Base-by-base conservation (phyloP, 2,329 filamentous ascomycete species). In the Harringtonia lauricola region DNA sequence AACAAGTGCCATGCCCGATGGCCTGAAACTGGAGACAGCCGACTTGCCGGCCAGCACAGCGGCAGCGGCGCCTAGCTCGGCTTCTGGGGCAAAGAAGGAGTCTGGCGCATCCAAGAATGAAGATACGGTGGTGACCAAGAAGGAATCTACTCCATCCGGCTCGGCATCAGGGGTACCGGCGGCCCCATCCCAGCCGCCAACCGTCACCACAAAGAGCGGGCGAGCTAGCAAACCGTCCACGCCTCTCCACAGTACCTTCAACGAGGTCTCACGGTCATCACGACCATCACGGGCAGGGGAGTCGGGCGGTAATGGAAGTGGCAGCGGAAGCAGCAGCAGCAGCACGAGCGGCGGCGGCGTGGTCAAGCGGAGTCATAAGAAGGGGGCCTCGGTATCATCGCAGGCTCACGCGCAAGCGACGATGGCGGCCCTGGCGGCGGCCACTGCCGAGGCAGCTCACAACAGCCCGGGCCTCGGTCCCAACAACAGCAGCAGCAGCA, bases 151-250 rank as follows among this genome's bases (percentile, higher is more conserved):
- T 35, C 60, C 64, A 24, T 59, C 64, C 9, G 58, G 63, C 39
- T 56, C 61, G 21, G 29, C 31, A 61, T 62, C 22, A 15, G 12
- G 22, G 4, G n/a, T n/a, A n/a, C 21, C 30, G 37, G 37, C 12
- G 15, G 36, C 36, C 15, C 41, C 3, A 31, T 34, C 26, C 6
- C 44, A 41, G 37, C 46, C 30, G 59, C 62, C 30, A 1, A 64
- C 68, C 2, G 66, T 76, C 13, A 67, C 64, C 39, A 81, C 77
- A 2, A 82, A 82, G 61, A 81, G 76, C 48, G 78, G 78, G 3
- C 67, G 78, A 45, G 74, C 78, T 12, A 81, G 77, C 57, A 82
- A 82, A 56, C 78, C 77, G 2, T 81, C 77, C 4, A 82, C 79
- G 2, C 79, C 78, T 14, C 74, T 76, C 3, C 54, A 80, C 40